Percentiles rank a stretch among this genome's conserved stretches.
phyloP scores from a whole-genome alignment of 805 yeast species.

The Candida ascalaphidarum region DNA sequence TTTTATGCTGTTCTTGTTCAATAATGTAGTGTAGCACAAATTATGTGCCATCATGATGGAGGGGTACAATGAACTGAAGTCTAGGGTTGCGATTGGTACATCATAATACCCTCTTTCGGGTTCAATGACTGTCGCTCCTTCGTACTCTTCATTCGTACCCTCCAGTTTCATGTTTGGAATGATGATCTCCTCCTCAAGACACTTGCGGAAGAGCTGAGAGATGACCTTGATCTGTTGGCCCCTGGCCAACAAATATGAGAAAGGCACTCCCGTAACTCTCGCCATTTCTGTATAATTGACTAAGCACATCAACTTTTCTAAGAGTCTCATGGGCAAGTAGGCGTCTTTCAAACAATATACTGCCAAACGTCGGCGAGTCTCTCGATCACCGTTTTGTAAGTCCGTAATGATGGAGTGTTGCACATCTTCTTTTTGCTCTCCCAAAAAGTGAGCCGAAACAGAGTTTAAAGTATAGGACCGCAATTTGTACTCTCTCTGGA shows the following conservation, averaged over 20 bases:
- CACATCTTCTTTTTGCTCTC: slow-evolving; percentile 97
- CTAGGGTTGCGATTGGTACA: slow-evolving; percentile 95
- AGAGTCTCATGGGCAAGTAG: slow-evolving; percentile 74
- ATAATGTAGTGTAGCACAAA: slow-evolving; percentile 85
- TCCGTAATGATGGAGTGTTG: slow-evolving; percentile 95
- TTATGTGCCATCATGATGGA: slow-evolving; percentile 91
- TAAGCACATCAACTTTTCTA: slow-evolving; percentile 91
- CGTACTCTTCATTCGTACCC: slow-evolving; percentile 86
- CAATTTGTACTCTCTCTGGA: slow-evolving; percentile 90
- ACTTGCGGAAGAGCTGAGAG: slow-evolving; percentile 90
- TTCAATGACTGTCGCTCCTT: slow-evolving; percentile 98
- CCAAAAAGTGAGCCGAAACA: slow-evolving; percentile 87
- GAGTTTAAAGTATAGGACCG: slow-evolving; percentile 93
- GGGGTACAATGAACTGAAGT: slow-evolving; percentile 95
- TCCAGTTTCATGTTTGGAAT: slow-evolving; percentile 83
- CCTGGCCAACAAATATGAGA: slow-evolving; percentile 76
- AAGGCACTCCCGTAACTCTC: slow-evolving; percentile 98
- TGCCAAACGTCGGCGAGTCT: slow-evolving; percentile 90
- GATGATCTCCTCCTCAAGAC: slow-evolving; percentile 76
- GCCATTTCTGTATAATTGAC: slow-evolving; percentile 99
- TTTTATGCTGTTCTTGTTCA: slow-evolving; percentile 61
- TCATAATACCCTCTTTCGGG: slow-evolving; percentile 94
- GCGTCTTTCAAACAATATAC: slow-evolving; percentile 97
- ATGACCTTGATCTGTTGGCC: slow-evolving; percentile 98
- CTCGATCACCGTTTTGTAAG: slow-evolving; percentile 84